Evolutionary conservation across 805 yeast genomes (phyloP), one percentile per base, ranked within the genome.

Genomic region (Kluyveromyces lactis): DNA sequence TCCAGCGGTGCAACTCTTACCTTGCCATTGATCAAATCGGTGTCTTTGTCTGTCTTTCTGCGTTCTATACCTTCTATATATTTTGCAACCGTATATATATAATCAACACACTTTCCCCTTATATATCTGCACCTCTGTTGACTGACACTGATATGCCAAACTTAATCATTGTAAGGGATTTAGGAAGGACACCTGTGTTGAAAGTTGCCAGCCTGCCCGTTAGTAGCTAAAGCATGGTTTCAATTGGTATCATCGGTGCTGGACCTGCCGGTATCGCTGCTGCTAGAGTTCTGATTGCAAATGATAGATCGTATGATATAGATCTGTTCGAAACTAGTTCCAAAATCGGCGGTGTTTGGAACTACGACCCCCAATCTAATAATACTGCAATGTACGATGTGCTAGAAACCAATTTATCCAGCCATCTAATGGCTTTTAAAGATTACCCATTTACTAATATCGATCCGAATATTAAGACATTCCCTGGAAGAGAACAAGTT

Each of bases 331-430:
- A 84, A 46, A 65, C 72, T 34, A 68, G 82, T 44, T 47, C 62
- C 6, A 56, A 59, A n/a, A 54, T 72, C n/a, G 95, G 95, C 11
- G 95, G 95, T 0, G 63, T 85, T 7, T 86, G 95, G 95, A 73
- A 77, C 53, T 81, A 68, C 65, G 30, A 24, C 19, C 40, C 65
- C 55, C 39, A 63, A 32, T 35, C 46, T 35, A 39, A 48, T 27
- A 35, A 41, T 6, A 41, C 59, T 15, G 66, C 89, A 0, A 74
- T 81, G 53, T 85, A 85, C 55, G 73, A 77, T 36, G 56, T 65
- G 31, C 62, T 85, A 42, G 87, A 80, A 53, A 81, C 94, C 5
- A 85, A 85, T 53, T 73, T 84, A 18, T 76, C 79, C 24, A 68
- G 69, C 33, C 66, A 66, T 23, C 55, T 83, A 36, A 86, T 86